A percentile compares a stretch with the other conserved stretches of the same genome.
These are phyloP conservation scores for Chrysoporthe deuterocubensis DNA, from an alignment of 2,329 filamentous ascomycete species.

Conservation along the genomic window DNA sequence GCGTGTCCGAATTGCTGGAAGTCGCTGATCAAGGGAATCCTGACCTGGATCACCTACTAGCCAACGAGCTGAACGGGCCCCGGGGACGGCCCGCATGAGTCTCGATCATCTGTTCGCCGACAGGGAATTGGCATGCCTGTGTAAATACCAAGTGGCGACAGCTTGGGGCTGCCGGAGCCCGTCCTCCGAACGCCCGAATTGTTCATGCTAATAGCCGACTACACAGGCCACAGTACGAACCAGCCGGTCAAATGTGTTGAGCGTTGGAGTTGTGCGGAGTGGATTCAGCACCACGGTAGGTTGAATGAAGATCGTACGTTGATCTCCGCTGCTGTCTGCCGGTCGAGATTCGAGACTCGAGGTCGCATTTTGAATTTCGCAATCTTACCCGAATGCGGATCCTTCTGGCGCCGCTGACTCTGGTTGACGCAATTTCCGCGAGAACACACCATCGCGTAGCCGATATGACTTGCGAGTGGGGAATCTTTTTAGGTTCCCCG, in stretches of 20 bases:
- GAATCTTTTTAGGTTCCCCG: constrained; percentile 22
- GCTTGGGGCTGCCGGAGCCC: constrained; percentile 5
- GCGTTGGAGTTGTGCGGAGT: constrained; percentile 2
- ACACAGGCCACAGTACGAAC: constrained; percentile 7
- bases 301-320: constrained; percentile 1
- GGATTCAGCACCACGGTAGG: not conserved
- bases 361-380: constrained; percentile 23
- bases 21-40: not conserved
- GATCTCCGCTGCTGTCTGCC: not conserved
- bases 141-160: not conserved
- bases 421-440: constrained; percentile 29
- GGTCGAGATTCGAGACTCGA: not conserved
- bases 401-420: constrained; percentile 4
- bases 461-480: constrained; percentile 28
- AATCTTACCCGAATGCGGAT: constrained; percentile 24
- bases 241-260: constrained; percentile 10
- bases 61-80: not conserved
- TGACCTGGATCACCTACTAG: not conserved
- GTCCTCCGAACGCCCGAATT: constrained; percentile 14
- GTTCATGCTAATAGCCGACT: constrained; percentile 27
- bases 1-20: not conserved
- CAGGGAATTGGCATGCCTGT: constrained; percentile 17
- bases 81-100: constrained; percentile 25
- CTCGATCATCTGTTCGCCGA: constrained; percentile 20
- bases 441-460: constrained; percentile 27